Base-by-base conservation (phyloP, 108 stramenopile genomes). In the Cyclotella baltica region DNA sequence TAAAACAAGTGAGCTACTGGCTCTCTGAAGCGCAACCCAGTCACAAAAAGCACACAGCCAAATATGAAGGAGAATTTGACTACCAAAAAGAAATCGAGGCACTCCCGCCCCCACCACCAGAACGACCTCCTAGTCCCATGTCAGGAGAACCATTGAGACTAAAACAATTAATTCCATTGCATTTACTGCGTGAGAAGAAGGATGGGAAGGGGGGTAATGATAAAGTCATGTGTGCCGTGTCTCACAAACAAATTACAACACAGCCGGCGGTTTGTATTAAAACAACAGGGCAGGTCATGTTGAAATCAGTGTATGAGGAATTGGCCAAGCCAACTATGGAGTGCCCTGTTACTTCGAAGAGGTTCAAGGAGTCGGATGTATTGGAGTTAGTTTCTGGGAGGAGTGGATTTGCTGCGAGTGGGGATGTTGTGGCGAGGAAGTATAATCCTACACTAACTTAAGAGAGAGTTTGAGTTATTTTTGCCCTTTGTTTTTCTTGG, bases 101-200 rank as follows among this genome's bases (percentile, higher is more conserved):
- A n/a, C 35, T 47, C 0, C 80, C 76, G 19, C 47, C 75, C 11
- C 74, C 72, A 6, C 90, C 90, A 29, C 92, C 94, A 15, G 87
- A 90, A 46, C 89, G 97, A 33, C 94, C 97, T 20, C 65, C 87
- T 13, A 93, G 92, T 50, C 97, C 97, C n/a, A 75, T 86, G 76
- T 89, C 91, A 29, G 91, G 92, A 43, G 63, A 86, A 29, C 93
- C 93, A 4, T 63, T 97, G 74, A 78, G 90, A 28, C 62, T 90
- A 19, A 96, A 96, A 74, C 93, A 97, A 56, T 83, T 97, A 48
- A 76, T 73, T 35, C 62, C 82, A 11, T 31, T 89, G 29, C 40
- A 77, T 31, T 52, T 83, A 47, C 62, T 80, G 1, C 34, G 37
- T 35, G 82, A 79, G 46, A 46, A 25, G 4, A 20, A 68, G 10